phyloP scores from a whole-genome alignment of 129 eudicot genomes.

The sunflower (Helianthus annuus) region DNA sequence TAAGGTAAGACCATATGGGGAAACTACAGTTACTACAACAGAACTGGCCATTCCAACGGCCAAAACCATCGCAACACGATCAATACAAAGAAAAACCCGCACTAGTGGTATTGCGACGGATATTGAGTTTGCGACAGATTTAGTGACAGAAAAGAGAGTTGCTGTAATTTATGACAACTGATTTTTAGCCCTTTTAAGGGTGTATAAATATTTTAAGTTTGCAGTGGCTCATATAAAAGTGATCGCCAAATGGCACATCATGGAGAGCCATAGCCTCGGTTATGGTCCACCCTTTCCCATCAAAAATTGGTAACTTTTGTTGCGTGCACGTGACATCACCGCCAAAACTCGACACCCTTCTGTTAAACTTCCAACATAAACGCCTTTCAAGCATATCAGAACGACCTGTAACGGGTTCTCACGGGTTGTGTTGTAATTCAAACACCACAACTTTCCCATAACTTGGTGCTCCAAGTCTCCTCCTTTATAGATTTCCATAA shows the following conservation, averaged over 20 bases:
- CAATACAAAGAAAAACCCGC: no score
- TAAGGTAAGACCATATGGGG: no score
- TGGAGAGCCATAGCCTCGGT: slow-evolving; percentile 68
- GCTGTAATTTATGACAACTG: no score
- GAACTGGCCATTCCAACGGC: no score
- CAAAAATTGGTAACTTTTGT: slow-evolving; percentile 39
- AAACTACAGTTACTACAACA: neutral
- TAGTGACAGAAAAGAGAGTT: no score
- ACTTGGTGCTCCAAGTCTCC: slow-evolving; percentile 74
- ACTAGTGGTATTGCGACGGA: no score
- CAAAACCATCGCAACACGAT: no score
- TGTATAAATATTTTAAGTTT: no score
- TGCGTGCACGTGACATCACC: slow-evolving; percentile 85
- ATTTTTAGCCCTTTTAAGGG: no score
- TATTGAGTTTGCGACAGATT: no score
- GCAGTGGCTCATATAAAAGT: slow-evolving; percentile 58
- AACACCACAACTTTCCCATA: slow-evolving; percentile 72
- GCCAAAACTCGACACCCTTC: slow-evolving; percentile 70
- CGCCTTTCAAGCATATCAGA: slow-evolving; percentile 54
- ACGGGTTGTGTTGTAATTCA: slow-evolving; percentile 61
- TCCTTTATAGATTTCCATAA: slow-evolving; percentile 77
- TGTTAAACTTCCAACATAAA: slow-evolving; percentile 61
- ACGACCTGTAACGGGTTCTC: slow-evolving; percentile 44
- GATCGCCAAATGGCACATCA: slow-evolving; percentile 71
- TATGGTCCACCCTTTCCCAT: slow-evolving; percentile 60